Evolutionary conservation across 108 stramenopile species (phyloP), one percentile per base, ranked within the genome.

Genomic region (Pseudonitzschia multiseries): DNA sequence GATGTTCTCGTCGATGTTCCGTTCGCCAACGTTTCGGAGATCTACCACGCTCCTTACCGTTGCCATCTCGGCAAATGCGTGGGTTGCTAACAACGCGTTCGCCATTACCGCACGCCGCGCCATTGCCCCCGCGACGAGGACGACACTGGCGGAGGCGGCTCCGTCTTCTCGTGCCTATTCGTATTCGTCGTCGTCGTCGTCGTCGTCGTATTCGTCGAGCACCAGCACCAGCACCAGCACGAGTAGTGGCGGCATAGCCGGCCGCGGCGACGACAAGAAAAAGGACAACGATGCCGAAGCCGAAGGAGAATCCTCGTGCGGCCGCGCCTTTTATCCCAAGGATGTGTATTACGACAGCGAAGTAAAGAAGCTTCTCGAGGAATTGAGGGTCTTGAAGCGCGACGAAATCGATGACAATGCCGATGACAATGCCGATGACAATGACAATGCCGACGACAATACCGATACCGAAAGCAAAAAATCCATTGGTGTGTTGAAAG

Each of bases 291-390:
- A 24, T 4, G 21, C 9, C 15, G 62, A 63, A 1, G 62, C n/a
- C 62, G 36, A 32, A 20, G 10, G 42, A 42, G 84, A 86, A 70
- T 83, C 81, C 0, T 52, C 74, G 36, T 86, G 85, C 73, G 90
- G 90, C 17, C 86, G 87, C 36, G 82, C 86, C 14, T 68, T 83
- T 46, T 65, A 84, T 31, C 90, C 90, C 20, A 57, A 66, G 59
- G 90, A 91, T 76, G 75, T 91, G 17, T 80, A 84, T 50, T 89
- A 83, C 65, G 73, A 87, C 61, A 26, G 31, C 18, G 71, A 81
- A 32, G 68, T 73, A n/a, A 83, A 86, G 71, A 56, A 24, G n/a
- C 72, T 78, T 2, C 74, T 91, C 48, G 70, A 77, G 53, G 64
- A 64, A 28, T 52, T 91, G 69, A 68, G 84, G 27, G 74, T 74